Conservation (phyloP, 176 grass and related monocot species). For the Zoysia pacifica region DNA sequence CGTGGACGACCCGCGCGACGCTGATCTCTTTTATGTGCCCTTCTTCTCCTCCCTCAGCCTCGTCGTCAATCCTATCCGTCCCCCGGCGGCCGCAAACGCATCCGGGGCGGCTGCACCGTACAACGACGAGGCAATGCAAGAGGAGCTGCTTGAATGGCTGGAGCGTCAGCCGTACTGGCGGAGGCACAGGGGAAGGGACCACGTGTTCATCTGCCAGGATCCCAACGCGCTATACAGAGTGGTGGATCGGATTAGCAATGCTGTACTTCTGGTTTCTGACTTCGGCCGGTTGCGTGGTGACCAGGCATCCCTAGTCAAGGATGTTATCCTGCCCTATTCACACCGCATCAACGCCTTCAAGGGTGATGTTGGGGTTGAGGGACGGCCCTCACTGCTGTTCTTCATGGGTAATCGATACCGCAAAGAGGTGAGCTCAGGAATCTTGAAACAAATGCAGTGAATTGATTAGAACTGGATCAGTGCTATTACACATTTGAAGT, state of each 20-base stretch:
- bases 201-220: slow-evolving; percentile 94
- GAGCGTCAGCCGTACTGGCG: slow-evolving; percentile 72
- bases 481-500: background rate
- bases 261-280: slow-evolving; percentile 85
- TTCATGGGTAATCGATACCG: slow-evolving; percentile 98
- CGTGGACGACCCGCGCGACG: slow-evolving; percentile 62
- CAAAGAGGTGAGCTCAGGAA: slow-evolving; percentile 68
- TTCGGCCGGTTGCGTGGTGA: slow-evolving; percentile 71
- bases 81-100: slow-evolving; percentile 28
- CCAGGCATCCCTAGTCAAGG: slow-evolving; percentile 87
- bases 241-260: slow-evolving; percentile 71
- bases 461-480: slow-evolving; percentile 13
- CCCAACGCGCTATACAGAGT: slow-evolving; percentile 80
- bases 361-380: slow-evolving; percentile 57
- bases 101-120: slow-evolving; percentile 40
- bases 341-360: slow-evolving; percentile 82
- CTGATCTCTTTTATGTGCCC: slow-evolving; percentile 94
- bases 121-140: slow-evolving; percentile 76
- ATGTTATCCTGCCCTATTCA: slow-evolving; percentile 91
- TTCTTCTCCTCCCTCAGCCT: slow-evolving; percentile 98
- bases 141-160: slow-evolving; percentile 82
- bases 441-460: slow-evolving; percentile 12
- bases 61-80: slow-evolving; percentile 78
- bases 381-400: slow-evolving; percentile 66
- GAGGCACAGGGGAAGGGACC: slow-evolving; percentile 70